Conservation (phyloP, 2,329 filamentous ascomycete genomes). For the Colletotrichum cordylinicola region DNA sequence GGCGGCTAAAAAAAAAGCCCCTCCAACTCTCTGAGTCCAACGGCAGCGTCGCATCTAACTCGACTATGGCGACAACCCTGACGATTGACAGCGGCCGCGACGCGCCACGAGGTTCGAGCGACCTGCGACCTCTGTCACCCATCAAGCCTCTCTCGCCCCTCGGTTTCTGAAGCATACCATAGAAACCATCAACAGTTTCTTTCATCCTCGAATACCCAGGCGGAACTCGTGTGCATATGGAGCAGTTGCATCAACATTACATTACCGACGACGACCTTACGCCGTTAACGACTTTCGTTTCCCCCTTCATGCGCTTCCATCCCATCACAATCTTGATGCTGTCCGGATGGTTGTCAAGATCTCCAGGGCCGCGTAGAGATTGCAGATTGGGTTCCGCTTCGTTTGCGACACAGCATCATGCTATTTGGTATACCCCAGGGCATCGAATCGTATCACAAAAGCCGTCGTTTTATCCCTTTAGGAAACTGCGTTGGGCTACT, state of each 20-base stretch:
- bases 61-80: constrained; percentile 50
- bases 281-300: constrained; percentile 35
- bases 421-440: constrained; percentile 22
- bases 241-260: constrained; percentile 8
- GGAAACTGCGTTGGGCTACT: constrained; percentile 10
- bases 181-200: constrained; percentile 21
- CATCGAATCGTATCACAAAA: constrained; percentile 22
- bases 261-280: constrained; percentile 39
- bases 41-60: constrained; percentile 49
- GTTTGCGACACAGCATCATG: constrained; percentile 18
- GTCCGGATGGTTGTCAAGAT: background rate
- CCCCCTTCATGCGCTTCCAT: background rate
- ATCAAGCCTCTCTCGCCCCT: constrained; percentile 71
- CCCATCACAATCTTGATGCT: background rate
- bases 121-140: constrained; percentile 65
- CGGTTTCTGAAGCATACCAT: constrained; percentile 49
- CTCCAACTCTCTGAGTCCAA: constrained; percentile 45
- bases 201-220: constrained; percentile 20
- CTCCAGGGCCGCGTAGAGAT: background rate
- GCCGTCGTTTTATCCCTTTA: constrained; percentile 22
- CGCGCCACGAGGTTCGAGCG: constrained; percentile 38
- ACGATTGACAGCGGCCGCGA: constrained; percentile 51
- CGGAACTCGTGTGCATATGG: constrained; percentile 18
- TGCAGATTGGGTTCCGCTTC: constrained; percentile 2
- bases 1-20: constrained; percentile 50